Conservation (phyloP, 345 rosid species). For the Salix viminalis region DNA sequence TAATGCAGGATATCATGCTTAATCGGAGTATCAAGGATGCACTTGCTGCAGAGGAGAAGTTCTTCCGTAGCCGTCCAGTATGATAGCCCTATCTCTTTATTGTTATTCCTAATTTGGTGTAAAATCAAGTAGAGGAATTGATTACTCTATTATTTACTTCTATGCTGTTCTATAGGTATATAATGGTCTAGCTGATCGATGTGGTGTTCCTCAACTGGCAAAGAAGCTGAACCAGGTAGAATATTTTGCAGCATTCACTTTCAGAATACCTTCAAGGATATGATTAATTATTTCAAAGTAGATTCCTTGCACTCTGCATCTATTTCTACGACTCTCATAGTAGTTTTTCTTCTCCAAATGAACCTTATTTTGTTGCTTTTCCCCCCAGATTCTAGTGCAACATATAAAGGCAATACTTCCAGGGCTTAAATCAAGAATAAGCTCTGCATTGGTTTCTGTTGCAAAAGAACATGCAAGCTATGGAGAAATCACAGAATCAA, state of each 20-base stretch:
- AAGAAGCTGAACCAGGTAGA: slow-evolving; percentile 91
- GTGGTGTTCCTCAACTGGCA: slow-evolving; percentile 92
- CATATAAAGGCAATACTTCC: slow-evolving; percentile 85
- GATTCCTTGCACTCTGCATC: background rate
- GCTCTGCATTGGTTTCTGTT: slow-evolving; percentile 59
- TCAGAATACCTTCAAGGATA: background rate
- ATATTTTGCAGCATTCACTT: slow-evolving; percentile 4
- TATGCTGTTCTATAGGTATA: slow-evolving; percentile 44
- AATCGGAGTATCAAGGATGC: slow-evolving; percentile 94
- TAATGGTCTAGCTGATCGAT: slow-evolving; percentile 80
- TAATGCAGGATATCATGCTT: slow-evolving; percentile 63
- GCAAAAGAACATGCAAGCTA: slow-evolving; percentile 93
- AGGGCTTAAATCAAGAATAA: slow-evolving; percentile 69
- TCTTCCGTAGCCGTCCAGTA: slow-evolving; percentile 92
- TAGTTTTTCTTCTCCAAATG: background rate
- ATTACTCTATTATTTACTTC: background rate
- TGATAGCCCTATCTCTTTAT: slow-evolving; percentile 23
- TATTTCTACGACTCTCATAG: background rate
- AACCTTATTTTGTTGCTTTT: background rate
- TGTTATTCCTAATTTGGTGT: slow-evolving; percentile 8
- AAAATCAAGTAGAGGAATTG: background rate
- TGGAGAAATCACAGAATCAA: slow-evolving; percentile 87
- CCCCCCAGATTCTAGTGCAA: slow-evolving; percentile 73
- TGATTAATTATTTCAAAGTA: background rate
- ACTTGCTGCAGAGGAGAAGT: slow-evolving; percentile 66